phyloP scores from a whole-genome alignment of 2,329 filamentous ascomycete genomes.

The Hymenoscyphus repandus region DNA sequence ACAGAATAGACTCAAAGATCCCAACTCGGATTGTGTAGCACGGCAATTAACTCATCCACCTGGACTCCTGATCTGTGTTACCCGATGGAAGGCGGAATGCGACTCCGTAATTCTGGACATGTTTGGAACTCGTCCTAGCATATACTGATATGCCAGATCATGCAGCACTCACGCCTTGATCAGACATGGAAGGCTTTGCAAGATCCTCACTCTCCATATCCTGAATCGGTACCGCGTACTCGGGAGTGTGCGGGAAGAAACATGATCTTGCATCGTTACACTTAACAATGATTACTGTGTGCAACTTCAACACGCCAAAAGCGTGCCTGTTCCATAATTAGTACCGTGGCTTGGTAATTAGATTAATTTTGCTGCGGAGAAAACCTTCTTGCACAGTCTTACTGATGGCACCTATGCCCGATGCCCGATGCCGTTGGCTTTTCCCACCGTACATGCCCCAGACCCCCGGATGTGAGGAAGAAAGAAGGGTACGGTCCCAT shows the following conservation, averaged over 20 bases:
- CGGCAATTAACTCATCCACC: too few species aligned
- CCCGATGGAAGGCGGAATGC: too few species aligned
- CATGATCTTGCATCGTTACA: slow-evolving; percentile 8
- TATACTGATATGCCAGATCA: neutral
- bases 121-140: neutral
- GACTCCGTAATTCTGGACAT: too few species aligned
- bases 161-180: neutral
- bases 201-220: neutral
- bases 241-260: slow-evolving; percentile 5
- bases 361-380: neutral
- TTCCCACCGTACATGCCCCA: neutral
- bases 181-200: neutral
- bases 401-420: neutral
- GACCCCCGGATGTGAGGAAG: neutral
- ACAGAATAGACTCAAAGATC: too few species aligned
- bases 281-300: neutral
- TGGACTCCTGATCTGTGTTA: too few species aligned
- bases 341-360: slow-evolving; percentile 1
- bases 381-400: neutral
- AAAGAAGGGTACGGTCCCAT: neutral
- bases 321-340: slow-evolving; percentile 2
- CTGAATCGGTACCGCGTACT: slow-evolving; percentile 2
- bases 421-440: neutral
- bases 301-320: neutral
- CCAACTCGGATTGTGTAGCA: too few species aligned